Base-by-base conservation (phyloP, 2,329 filamentous ascomycete species). In the Talaromyces islandicus region DNA sequence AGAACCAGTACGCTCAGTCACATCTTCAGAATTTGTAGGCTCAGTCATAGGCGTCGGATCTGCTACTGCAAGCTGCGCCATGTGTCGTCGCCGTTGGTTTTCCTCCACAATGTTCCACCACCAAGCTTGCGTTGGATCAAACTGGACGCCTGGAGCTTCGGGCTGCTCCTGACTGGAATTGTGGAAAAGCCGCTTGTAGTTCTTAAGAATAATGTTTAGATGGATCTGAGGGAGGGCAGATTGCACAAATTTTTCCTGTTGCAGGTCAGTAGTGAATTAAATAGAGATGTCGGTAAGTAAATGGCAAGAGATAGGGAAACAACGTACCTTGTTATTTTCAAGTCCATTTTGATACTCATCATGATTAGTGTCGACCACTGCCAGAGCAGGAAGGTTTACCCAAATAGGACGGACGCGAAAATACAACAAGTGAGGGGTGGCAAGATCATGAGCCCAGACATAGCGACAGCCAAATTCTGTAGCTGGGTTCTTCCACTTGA, bases 401-500 rank as follows among this genome's bases (percentile, higher is more conserved):
- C 48, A 52, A 12, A 25, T n/a, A 29, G 48, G 25, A 41, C 43
- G 55, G 32, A 61, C 41, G 21, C 51, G 56, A 35, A 58, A 58
- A 54, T 54, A 52, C 25, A 58, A 24, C n/a, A 32, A 17, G 32
- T 58, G 38, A 12, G 50, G 32, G 2, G n/a, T 30, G 19, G 56
- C n/a, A 30, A 19, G 29, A 29, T 61, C 59, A 29, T 54, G 46
- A 19, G 51, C 48, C 59, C 59, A 61, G 6, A 54, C 56, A 14
- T 58, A 29, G 29, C 54, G 48, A 48, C 56, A 58, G n/a, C 41
- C 59, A 58, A 58, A 55, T 10, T 24, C 55, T 19, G 38, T 27
- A 24, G 54, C 14, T 4, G 51, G 21, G 21, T 61, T 35, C n/a
- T 52, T 58, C 55, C 52, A 60, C 29, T 59, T 54, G 25, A 50